Conservation (phyloP, 1,284 basidiomycete genomes). For the Earliella scabrosa region DNA sequence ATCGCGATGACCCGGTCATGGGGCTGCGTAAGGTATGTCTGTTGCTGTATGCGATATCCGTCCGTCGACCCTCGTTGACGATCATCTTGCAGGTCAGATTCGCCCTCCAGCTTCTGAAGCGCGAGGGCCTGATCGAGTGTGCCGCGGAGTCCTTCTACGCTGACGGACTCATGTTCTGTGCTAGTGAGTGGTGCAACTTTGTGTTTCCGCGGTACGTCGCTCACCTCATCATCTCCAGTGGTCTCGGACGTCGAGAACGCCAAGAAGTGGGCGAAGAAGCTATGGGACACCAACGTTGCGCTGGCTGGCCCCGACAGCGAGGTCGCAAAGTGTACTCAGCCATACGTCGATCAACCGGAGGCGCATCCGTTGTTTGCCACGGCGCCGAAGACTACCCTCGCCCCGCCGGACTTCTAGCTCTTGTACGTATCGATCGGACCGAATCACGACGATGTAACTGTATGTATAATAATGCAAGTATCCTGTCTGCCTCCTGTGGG, state of each 20-base stretch:
- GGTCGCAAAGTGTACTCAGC: not conserved
- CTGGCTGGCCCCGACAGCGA: not conserved
- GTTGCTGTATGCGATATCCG: no score
- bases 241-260: slow-evolving; percentile 19
- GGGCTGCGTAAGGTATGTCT: slow-evolving; percentile 17
- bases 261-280: slow-evolving; percentile 19
- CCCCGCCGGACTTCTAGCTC: not conserved
- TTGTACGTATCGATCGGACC: no score
- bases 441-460: no score
- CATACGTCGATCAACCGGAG: not conserved
- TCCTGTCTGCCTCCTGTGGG: no score
- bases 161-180: slow-evolving; percentile 21
- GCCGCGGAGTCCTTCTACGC: slow-evolving; percentile 16
- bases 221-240: slow-evolving; percentile 5
- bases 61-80: not conserved
- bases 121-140: slow-evolving; percentile 20
- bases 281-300: not conserved
- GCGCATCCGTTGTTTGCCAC: not conserved
- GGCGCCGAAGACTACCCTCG: not conserved
- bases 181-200: slow-evolving; percentile 3
- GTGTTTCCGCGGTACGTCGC: not conserved
- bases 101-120: slow-evolving; percentile 16
- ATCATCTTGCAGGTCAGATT: not conserved
- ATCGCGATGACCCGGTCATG: slow-evolving; percentile 12
- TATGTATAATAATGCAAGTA: no score